Base-by-base conservation (phyloP, 164 flowering plant genomes). In the Annona cherimola region DNA sequence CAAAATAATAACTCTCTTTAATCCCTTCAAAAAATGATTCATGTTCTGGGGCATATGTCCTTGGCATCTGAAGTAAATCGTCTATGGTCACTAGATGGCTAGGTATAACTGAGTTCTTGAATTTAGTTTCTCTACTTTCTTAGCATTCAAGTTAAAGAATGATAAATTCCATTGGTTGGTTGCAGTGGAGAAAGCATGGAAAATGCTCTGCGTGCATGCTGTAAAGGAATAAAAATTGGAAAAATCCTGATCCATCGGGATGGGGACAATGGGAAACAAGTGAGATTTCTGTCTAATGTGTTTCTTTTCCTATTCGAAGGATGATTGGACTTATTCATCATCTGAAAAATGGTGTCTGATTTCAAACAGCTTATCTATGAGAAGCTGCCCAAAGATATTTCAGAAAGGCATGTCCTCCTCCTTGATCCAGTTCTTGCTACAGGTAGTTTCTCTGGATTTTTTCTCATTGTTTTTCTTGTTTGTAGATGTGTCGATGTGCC, bases 171-270 rank as follows among this genome's bases (percentile, higher is more conserved):
- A 18, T 63, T 57, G 9, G 66, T 69, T 11, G 69, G 59, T 70
- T 71, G 44, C 80, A 94, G 98, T 83, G 98, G 98, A 74, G 98
- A 94, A 82, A 94, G 98, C 83, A 94, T 94, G 98, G 98, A 94
- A 79, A 94, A 94, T 79, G 98, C 98, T 61, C 82, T 94, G 74
- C 92, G 98, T 74, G 98, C 97, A 67, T 94, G 98, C 76, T 94
- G 98, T 81, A 94, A 94, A 82, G 98, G 98, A 74, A 94, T 94
- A 71, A 94, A 94, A 86, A 92, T 94, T 67, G 98, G 98, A 74
- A 94, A 94, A 83, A 94, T 94, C 70, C 85, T 94, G 65, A 94
- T 94, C 74, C 98, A 94, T 76, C 90, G 98, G 43, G 97, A 90
- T 75, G 98, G 97, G 74, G 98, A 94, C 81, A 87, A 94, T 79